Evolutionary conservation across 2,329 filamentous ascomycete species (phyloP).

Genomic region (Graphilbum fragrans): DNA sequence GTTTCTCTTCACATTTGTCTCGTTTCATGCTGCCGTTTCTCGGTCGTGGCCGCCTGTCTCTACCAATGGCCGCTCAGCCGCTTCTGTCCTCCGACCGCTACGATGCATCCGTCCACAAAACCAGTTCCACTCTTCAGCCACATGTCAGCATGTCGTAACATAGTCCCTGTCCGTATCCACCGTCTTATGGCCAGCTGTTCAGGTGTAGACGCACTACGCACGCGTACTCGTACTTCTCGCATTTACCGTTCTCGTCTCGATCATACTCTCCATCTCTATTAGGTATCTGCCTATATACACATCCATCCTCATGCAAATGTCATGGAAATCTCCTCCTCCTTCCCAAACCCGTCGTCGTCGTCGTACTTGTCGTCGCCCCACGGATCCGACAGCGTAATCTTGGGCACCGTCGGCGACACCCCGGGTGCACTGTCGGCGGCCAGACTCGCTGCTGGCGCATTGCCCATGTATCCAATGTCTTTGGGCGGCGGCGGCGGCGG

Average conservation of each 20-base stretch:
- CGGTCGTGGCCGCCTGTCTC: too few species aligned
- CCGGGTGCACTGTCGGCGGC: conserved; percentile 10
- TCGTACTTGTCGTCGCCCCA: conserved; percentile 60
- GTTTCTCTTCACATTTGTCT: too few species aligned
- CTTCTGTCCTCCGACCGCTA: too few species aligned
- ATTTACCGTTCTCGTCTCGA: background rate
- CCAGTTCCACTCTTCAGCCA: too few species aligned
- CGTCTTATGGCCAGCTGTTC: background rate
- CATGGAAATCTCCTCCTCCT: conserved; percentile 67
- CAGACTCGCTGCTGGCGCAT: conserved; percentile 5
- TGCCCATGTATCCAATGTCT: conserved; percentile 12
- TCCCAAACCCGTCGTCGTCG: conserved; percentile 54
- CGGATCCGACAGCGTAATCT: conserved; percentile 42
- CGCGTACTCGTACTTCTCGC: background rate
- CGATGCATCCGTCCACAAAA: too few species aligned
- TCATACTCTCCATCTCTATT: background rate
- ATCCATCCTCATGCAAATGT: conserved; percentile 51
- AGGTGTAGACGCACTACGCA: background rate
- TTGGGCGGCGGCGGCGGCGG: conserved; percentile 18
- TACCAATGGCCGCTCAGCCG: too few species aligned
- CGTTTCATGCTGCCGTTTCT: too few species aligned
- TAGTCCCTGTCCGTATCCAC: too few species aligned
- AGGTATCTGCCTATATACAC: too few species aligned
- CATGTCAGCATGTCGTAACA: too few species aligned
- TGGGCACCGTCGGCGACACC: conserved; percentile 36